Evolutionary conservation across 495 filamentous ascomycete species (phyloP), one percentile per base, ranked within the genome.

Genomic region (Baudoinia panamericana): DNA sequence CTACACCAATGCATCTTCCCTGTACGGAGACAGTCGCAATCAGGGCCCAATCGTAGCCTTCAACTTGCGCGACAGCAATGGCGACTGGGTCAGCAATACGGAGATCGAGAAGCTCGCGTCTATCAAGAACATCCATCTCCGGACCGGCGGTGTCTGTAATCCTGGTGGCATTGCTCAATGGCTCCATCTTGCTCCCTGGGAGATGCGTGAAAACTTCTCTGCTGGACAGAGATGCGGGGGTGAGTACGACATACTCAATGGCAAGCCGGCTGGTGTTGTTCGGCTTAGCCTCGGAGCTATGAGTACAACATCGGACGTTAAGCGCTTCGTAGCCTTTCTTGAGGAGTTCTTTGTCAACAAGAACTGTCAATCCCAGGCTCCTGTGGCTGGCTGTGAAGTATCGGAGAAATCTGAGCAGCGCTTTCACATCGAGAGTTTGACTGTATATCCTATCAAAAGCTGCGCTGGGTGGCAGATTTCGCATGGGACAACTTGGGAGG

Each of bases 91-190:
- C 25, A 80, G 80, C 20, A 80, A 87, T 46, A 69, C 75, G 0
- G 85, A 93, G 50, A 73, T 94, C 4, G 87, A 94, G 54, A 83
- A 81, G 51, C 64, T 94, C 2, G 83, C 87, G 0, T 67, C 73
- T 11, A 63, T 90, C 1, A 82, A 81, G 48, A 70, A 73, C 21
- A 78, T 94, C 32, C 83, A 94, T 50, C 57, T 94, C 7, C 69
- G 88, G 3, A 86, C 82, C 5, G 88, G 88, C 6, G 81, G 84
- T 0, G 68, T 93, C 24, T 96, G 88, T 63, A 94, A 94, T 48
- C 88, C 88, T 0, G 88, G 86, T 6, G 85, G 88, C 9, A 73
- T 92, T 32, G 76, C 85, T 13, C 52, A 61, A 0, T 71, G 69
- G 21, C 68, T 94, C 15, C 67, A 68, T 1, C 70, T 92, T 41